phyloP scores from a whole-genome alignment of 1,139 yeast genomes.

The Pichia cactophila region DNA sequence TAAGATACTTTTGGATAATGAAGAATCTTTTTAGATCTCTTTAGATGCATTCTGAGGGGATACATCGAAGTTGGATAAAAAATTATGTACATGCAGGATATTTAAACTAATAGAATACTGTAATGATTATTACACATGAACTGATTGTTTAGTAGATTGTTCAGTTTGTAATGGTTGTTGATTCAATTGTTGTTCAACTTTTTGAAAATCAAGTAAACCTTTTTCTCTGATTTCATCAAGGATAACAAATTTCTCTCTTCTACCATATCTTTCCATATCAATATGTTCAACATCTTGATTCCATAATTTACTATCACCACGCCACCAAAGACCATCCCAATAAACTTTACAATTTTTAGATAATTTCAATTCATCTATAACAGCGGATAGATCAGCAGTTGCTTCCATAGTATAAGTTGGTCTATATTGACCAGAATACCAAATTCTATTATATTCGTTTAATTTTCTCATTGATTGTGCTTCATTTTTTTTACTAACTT shows the following conservation, averaged over 20 bases:
- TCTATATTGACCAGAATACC: conserved; percentile 82
- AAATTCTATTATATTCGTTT: conserved; percentile 69
- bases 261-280: conserved; percentile 48
- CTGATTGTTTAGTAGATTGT: neutral
- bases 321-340: conserved; percentile 87
- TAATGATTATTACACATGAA: neutral
- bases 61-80: too few species aligned
- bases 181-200: neutral
- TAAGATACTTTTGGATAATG: too few species aligned
- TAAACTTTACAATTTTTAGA: conserved; percentile 40
- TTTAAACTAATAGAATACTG: neutral
- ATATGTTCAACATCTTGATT: conserved; percentile 49
- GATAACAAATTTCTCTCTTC: conserved; percentile 58
- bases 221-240: conserved; percentile 47
- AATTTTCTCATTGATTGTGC: conserved; percentile 66
- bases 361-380: conserved; percentile 54
- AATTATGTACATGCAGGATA: neutral
- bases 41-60: too few species aligned
- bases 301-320: conserved; percentile 72
- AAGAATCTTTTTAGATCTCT: too few species aligned
- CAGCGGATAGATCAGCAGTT: conserved; percentile 74
- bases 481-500: conserved; percentile 47
- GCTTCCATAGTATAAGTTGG: conserved; percentile 92
- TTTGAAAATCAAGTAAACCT: conserved; percentile 25
- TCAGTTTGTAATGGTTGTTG: neutral